phyloP scores from a whole-genome alignment of 2,329 filamentous ascomycete genomes.

The Verruconis gallopava region DNA sequence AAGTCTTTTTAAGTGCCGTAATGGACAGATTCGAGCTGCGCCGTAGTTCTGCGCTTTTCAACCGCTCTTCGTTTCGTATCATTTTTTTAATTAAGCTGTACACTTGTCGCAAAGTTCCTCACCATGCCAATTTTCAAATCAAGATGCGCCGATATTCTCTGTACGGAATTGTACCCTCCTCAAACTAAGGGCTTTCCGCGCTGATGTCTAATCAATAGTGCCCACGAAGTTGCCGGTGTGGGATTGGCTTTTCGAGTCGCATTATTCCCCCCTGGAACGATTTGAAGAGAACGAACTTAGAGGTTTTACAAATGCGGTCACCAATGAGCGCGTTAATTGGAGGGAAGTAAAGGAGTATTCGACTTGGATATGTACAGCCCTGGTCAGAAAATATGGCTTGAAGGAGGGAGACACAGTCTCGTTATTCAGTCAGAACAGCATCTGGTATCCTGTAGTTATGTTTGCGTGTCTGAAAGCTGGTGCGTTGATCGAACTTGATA shows the following conservation, averaged over 20 bases:
- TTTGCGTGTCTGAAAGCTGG: slow-evolving; percentile 41
- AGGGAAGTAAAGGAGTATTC: slow-evolving; percentile 44
- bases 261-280: slow-evolving; percentile 36
- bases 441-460: slow-evolving; percentile 55
- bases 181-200: neutral
- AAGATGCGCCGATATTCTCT: slow-evolving; percentile 1
- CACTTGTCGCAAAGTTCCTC: neutral
- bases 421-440: slow-evolving; percentile 50
- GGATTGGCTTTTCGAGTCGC: slow-evolving; percentile 49
- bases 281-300: slow-evolving; percentile 28
- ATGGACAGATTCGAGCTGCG: too few relatives aligned
- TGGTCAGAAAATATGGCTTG: slow-evolving; percentile 43
- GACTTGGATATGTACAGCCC: slow-evolving; percentile 46
- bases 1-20: too few relatives aligned
- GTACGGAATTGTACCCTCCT: neutral
- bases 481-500: neutral
- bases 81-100: too few relatives aligned
- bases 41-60: too few relatives aligned
- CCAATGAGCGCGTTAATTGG: slow-evolving; percentile 45
- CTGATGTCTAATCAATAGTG: slow-evolving; percentile 24
- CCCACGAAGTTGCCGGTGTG: slow-evolving; percentile 43
- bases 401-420: slow-evolving; percentile 43
- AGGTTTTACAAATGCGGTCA: slow-evolving; percentile 46
- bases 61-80: too few relatives aligned
- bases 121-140: slow-evolving; percentile 8